Evolutionary conservation across 2,329 filamentous ascomycete species (phyloP), one percentile per base, ranked within the genome.

Genomic region (Delphinella strobiligena): DNA sequence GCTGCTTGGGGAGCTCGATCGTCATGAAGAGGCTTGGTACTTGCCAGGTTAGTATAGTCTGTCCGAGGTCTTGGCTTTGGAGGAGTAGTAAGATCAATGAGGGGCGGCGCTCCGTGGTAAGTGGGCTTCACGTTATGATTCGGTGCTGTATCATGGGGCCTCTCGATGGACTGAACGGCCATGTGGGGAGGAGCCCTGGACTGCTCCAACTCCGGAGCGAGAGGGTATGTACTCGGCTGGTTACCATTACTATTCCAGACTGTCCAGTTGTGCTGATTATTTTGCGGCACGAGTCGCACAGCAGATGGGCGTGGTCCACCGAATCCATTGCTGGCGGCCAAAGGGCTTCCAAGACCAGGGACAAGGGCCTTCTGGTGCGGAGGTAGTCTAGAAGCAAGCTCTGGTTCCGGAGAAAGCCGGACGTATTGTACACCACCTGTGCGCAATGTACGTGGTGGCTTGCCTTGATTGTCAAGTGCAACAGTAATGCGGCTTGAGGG

Each of bases 401-500:
- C 5, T 14, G 31, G 19, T 36, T 19, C 4, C 2, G 12, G 14
- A 14, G 16, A 19, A 17, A 40, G 37, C 31, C 42, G 31, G 4
- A 37, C 31, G 31, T 44, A 44, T 31, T 44, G 34, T 5, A 37
- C 22, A 5, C 42, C 42, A 1, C 24, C 24, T 3, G 27, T 31
- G n/a, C 37, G 19, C 10, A 44, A 30, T 19, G 31, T 37, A 5
- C 38, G 33, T 8, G 42, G 42, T 14, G 19, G 29, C 29, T 40
- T 40, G 22, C 42, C 42, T 31, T 34, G 27, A 10, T 34, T 19
- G 18, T 44, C 42, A 14, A 37, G 34, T 14, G 38, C 15, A n/a
- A 44, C 42, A 34, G 33, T 37, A 5, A 44, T 37, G 14, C 35
- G 38, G 12, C 27, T 38, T 9, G 27, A 36, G 8, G 33, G 16